Conservation (phyloP, 73 alveolate species). For the Durusdinium trenchii region DNA sequence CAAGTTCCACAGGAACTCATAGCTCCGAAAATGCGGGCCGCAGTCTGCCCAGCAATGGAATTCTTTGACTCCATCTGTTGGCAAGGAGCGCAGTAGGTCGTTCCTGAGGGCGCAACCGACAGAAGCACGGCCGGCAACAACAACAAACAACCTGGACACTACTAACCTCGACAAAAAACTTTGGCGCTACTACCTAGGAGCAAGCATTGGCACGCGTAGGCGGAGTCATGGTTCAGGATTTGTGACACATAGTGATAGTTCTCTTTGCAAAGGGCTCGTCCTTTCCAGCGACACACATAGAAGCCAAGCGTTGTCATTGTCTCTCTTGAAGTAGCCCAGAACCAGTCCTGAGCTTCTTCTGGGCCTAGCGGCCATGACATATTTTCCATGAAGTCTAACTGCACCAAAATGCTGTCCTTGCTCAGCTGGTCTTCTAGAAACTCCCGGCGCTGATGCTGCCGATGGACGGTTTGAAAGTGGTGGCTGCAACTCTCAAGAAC, state of each 20-base stretch:
- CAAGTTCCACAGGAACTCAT: constrained; percentile 26
- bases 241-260: constrained; percentile 9
- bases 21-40: constrained; percentile 51
- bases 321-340: constrained; percentile 47
- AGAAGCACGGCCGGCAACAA: no score
- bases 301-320: constrained; percentile 12
- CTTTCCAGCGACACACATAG: neutral
- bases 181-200: no score
- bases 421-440: neutral
- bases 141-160: no score
- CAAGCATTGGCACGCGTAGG: constrained; percentile 33
- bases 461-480: neutral
- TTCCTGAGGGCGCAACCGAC: no score
- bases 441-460: neutral
- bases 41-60: constrained; percentile 15
- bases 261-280: neutral
- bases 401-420: neutral
- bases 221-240: constrained; percentile 1
- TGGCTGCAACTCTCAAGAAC: constrained; percentile 27
- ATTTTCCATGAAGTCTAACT: constrained; percentile 40
- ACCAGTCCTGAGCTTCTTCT: constrained; percentile 54
- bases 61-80: neutral
- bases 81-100: neutral
- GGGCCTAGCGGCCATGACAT: constrained; percentile 65
- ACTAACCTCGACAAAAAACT: no score